Base-by-base conservation (phyloP, 2,329 filamentous ascomycete species). In the Clonostachys rosea region DNA sequence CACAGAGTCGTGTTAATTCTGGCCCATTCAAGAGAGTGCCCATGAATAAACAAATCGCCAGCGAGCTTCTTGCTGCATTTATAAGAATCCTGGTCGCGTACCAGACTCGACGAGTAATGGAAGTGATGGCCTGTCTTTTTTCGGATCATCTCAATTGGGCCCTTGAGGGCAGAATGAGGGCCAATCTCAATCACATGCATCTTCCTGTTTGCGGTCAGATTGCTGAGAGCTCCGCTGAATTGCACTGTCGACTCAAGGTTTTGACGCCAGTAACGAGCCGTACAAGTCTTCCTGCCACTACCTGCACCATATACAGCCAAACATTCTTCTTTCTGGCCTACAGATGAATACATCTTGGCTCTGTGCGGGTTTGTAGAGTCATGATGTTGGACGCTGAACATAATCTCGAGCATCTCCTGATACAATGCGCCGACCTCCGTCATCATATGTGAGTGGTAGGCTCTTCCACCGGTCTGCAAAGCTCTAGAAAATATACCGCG, bases 401-500 rank as follows among this genome's bases (percentile, higher is more conserved):
- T 48, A n/a, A 14, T 12, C 14, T 37, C 33, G 56, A 5, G 34
- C 10, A 34, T 30, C 43, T 44, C 13, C 40, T 56, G 44, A 48
- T 65, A 66, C 5, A 47, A 34, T 2, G 36, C 39, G 11, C 57
- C 58, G 11, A 63, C 54, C 4, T 53, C 53, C 2, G 47, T 46
- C 63, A 68, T 66, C 40, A 66, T 63, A 33, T 61, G 55, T 1
- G 70, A 73, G 55, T 73, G 70, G 46, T 71, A 74, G 0, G 69
- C 69, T 46, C 60, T 66, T n/a, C 68, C 61, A 1, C 70, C 64
- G 39, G 48, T 53, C 9, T 54, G 24, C 44, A 65, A 58, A 39
- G 71, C 56, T 1, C 49, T 50, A 2, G 53, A 53, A 7, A 68
- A 49, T 6, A 58, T 55, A 2, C 52, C 44, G 4, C 58, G 49